Evolutionary conservation across 106 monocot species (phyloP).

Genomic region (Dendrobium nobile): DNA sequence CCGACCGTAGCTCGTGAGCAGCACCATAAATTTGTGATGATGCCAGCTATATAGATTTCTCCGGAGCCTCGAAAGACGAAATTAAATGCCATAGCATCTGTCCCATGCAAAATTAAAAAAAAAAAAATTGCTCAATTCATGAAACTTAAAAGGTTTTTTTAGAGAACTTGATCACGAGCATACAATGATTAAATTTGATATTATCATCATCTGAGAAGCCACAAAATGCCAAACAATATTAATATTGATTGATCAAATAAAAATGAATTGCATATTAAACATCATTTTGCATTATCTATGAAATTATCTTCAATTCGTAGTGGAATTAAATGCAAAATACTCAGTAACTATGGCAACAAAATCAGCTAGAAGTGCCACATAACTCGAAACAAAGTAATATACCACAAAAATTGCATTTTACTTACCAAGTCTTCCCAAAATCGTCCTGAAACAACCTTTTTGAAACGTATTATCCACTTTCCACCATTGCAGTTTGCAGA

Average conservation of each 20-base stretch:
- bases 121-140: not conserved
- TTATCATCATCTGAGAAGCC: not conserved
- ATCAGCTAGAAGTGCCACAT: not conserved
- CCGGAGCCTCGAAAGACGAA: not conserved
- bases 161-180: not conserved
- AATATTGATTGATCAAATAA: not conserved
- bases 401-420: not conserved
- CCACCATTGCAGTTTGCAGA: conserved; percentile 26
- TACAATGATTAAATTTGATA: not conserved
- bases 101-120: not conserved
- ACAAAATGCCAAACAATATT: not conserved
- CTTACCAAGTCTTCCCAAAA: conserved; percentile 98
- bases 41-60: no score
- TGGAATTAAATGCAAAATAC: not conserved
- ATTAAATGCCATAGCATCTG: not conserved
- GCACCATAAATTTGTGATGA: no score
- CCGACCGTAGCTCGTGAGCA: no score
- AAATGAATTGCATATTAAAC: not conserved
- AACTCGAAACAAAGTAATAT: not conserved
- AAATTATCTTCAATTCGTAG: not conserved
- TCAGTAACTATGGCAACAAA: not conserved
- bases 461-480: conserved; percentile 96
- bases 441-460: conserved; percentile 84
- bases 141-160: not conserved
- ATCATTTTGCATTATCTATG: not conserved